Evolutionary conservation across 2,329 filamentous ascomycete genomes (phyloP), one percentile per base, ranked within the genome.

Genomic region (Colletotrichum incanum): DNA sequence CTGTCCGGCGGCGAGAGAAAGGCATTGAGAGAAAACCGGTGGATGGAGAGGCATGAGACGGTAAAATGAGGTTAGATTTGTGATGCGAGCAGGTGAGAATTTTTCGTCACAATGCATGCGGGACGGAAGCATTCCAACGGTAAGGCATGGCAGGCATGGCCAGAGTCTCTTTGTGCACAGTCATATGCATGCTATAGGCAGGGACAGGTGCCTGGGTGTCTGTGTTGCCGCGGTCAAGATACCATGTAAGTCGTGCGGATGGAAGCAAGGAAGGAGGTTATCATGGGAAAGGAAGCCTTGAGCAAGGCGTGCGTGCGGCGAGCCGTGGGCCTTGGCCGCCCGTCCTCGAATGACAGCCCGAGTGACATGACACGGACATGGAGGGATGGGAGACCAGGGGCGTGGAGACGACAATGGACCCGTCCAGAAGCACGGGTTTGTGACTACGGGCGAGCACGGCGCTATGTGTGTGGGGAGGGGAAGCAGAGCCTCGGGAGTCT

Each of bases 41-140:
- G 47, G 26, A 31, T 23, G n/a, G 18, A 66, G 56, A 62, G 20
- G 65, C 58, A 65, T 72, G 45, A 70, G 39, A 58, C 62, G 14
- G 61, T 59, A 62, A 66, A 54, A 65, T 62, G 47, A 60, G 61
- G 26, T 16, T 18, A 2, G 47, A 52, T 41, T 69, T 34, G 43
- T 64, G 52, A 47, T 26, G 23, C 45, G 39, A 45, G 43, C 37
- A 23, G 12, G 31, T 41, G 7, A 47, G 45, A 31, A 26, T 8
- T n/a, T 8, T 45, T 39, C 41, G 54, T 20, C 47, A 26, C 31
- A 31, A 54, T 61, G 52, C 67, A 56, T 50, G 50, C 31, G 11
- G 23, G n/a, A 28, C 20, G 47, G 23, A 52, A 62, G 14, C 34
- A 71, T 58, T 26, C 47, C 61, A 41, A 41, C 39, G n/a, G 50